Evolutionary conservation across 1,284 basidiomycete species (phyloP).

Genomic region (Trichosporon coremiiforme): DNA sequence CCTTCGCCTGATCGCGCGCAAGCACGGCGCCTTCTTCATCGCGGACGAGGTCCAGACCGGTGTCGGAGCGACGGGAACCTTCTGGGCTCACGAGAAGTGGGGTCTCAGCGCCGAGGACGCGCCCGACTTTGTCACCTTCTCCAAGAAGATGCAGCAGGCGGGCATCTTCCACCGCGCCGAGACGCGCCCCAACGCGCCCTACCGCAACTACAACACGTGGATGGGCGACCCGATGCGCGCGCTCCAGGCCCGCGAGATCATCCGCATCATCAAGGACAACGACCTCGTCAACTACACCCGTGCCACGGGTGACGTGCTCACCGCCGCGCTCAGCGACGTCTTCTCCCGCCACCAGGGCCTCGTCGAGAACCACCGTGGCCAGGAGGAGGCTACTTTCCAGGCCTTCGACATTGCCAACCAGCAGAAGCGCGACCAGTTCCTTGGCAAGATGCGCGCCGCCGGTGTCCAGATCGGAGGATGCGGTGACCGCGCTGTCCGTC

Average conservation of each 20-base stretch:
- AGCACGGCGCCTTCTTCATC: conserved; percentile 61
- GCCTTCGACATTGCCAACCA: conserved; percentile 58
- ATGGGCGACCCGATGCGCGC: conserved; percentile 60
- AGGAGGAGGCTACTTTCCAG: conserved; percentile 60
- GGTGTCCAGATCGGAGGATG: conserved; percentile 55
- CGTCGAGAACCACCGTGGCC: conserved; percentile 58
- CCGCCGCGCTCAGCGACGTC: conserved; percentile 47
- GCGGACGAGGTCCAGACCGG: conserved; percentile 62
- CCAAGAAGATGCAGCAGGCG: conserved; percentile 60
- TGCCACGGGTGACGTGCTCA: conserved; percentile 54
- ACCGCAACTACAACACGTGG: conserved; percentile 58
- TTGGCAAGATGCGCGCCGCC: conserved; percentile 55
- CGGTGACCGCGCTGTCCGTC: conserved; percentile 56
- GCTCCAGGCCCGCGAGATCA: conserved; percentile 60
- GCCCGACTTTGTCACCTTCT: conserved; percentile 63
- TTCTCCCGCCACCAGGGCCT: conserved; percentile 36
- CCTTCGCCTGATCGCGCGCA: conserved; percentile 58
- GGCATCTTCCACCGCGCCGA: conserved; percentile 61
- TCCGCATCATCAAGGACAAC: conserved; percentile 57
- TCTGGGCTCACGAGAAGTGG: conserved; percentile 65
- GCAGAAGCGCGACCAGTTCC: conserved; percentile 56
- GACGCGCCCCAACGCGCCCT: conserved; percentile 58
- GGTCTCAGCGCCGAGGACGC: conserved; percentile 55
- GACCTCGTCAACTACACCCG: conserved; percentile 54
- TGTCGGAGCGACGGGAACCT: conserved; percentile 61